Base-by-base conservation (phyloP, 768 basidiomycete genomes). In the Rhodotorula taiwanensis region DNA sequence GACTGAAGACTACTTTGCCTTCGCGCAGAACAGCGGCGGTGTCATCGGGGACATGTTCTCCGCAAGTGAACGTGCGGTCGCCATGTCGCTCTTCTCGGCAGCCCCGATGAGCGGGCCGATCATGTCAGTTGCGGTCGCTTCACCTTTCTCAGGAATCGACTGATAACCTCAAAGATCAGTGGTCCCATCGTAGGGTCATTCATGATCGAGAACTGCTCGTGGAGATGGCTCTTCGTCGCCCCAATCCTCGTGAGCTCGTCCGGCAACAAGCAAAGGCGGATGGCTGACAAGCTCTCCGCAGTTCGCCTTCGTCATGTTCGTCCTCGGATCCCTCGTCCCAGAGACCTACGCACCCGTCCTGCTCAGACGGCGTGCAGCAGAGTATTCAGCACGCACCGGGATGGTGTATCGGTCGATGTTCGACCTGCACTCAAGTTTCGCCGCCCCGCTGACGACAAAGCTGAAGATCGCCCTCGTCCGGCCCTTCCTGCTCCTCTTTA, bases 271-370 rank as follows among this genome's bases (percentile, higher is more conserved):
- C n/a, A n/a, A n/a, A n/a, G n/a, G n/a, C n/a, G n/a, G n/a, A n/a
- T n/a, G n/a, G n/a, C n/a, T n/a, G n/a, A n/a, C n/a, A n/a, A n/a
- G n/a, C n/a, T n/a, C n/a, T n/a, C n/a, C n/a, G n/a, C n/a, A n/a
- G n/a, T 80, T 83, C 31, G 43, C 58, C 8, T 69, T 55, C 44
- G 52, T 65, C 73, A 81, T 9, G 39, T 77, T 58, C 27, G 11
- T 62, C 0, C 53, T 84, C 7, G 85, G 81, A 9, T 79, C 87
- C 28, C 83, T 86, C 18, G 72, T 86, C n/a, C 78, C 77, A 33
- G 88, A 89, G 75, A 88, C 88, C 0, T 90, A 88, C 71, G 84
- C 80, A 0, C 88, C 88, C 2, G 77, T 87, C 42, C 80, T 89
- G 42, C 82, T 83, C 20, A 70, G 79, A 31, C 79, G 81, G 28